Base-by-base conservation (phyloP, 257 asterid species). In the Schizonepeta tenuifolia region DNA sequence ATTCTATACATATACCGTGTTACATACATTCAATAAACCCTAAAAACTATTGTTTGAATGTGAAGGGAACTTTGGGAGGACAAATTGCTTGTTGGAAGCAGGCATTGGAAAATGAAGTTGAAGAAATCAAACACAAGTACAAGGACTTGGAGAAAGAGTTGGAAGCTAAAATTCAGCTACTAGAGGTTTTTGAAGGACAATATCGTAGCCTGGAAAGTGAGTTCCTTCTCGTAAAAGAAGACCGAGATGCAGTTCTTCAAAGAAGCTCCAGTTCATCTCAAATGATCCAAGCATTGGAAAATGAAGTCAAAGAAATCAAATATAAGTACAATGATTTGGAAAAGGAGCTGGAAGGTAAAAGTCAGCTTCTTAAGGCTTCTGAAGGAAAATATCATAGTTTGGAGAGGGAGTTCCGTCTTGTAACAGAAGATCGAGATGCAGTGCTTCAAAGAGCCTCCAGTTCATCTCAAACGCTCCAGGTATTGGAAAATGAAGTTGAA, bases 81-180 rank as follows among this genome's bases (percentile, higher is more conserved):
- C 92, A 87, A 68, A 85, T 92, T 75, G 88, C 96, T 78, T 73
- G 74, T 76, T 89, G 99, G 97, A 91, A 88, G 89, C 85, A 80
- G 82, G 74, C 81, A 71, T 65, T 83, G 82, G 89, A 85, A 65
- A 71, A 69, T 62, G 91, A 90, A 76, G 78, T 83, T 44, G 44
- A 79, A 75, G 72, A 59, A 9, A 65, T 87, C 64, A 84, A 80
- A 80, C 84, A 78, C 14, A 84, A 81, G 76, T 83, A 75, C 80
- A 50, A 7, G 59, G 82, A 80, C 78, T 75, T 87, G 89, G 90
- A 87, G 75, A 76, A 81, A 68, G 88, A 79, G 80, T 41, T 86
- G 81, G 72, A 72, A 63, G 51, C 44, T 17, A 80, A 60, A 71
- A 81, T 72, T 59, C 84, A 82, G 75, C 85, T 81, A 41, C 86